Evolutionary conservation across 2,329 filamentous ascomycete genomes (phyloP).

Genomic region (Cladophialophora chaetospira): DNA sequence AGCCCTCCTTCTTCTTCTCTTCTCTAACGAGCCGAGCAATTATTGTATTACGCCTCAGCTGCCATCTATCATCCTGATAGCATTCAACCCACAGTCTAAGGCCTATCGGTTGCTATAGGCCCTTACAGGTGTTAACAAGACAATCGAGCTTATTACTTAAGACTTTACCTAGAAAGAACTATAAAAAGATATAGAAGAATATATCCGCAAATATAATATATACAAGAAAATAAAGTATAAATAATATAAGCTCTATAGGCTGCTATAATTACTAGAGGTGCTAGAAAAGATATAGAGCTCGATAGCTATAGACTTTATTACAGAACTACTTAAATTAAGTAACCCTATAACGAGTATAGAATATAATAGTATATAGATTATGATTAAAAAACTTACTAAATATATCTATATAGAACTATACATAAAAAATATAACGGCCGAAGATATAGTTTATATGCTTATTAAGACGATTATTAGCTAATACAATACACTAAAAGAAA

Average conservation of each 20-base stretch:
- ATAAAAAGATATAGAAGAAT: conserved; percentile 16
- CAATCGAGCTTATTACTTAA: conserved; percentile 18
- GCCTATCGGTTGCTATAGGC: not conserved
- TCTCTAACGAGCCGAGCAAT: no score
- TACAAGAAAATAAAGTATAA: conserved; percentile 15
- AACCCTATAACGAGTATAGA: not conserved
- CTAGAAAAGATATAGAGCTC: not conserved
- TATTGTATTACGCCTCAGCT: no score
- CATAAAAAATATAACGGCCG: not conserved
- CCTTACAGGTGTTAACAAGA: conserved; percentile 21
- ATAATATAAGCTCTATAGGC: conserved; percentile 19
- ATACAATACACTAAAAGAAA: not conserved
- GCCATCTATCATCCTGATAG: no score
- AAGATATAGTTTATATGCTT: not conserved
- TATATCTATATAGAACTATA: not conserved
- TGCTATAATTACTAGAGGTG: not conserved
- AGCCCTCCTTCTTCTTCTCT: no score
- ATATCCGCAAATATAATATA: conserved; percentile 15
- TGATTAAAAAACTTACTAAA: not conserved
- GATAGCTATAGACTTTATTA: conserved; percentile 4
- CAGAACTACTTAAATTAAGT: conserved; percentile 5
- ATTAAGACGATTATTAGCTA: not conserved
- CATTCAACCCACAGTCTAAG: no score
- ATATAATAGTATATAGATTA: not conserved
- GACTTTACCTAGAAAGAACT: conserved; percentile 14